A percentile compares a stretch with the other conserved stretches of the same genome.
phyloP scores from a whole-genome alignment of 139 green algal genomes.

The Coccomyxa sp. region DNA sequence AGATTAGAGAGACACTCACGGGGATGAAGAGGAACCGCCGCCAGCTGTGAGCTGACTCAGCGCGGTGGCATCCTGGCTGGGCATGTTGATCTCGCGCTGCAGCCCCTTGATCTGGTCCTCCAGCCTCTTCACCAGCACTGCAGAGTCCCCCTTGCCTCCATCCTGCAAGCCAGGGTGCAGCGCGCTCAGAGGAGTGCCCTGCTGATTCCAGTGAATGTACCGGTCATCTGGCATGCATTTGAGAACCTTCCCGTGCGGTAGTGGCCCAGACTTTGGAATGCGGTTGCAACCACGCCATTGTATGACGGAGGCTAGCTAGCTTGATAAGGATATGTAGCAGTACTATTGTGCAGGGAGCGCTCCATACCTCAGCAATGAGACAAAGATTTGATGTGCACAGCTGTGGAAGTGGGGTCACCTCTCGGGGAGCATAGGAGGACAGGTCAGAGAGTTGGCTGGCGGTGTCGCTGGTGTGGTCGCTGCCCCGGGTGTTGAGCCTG shows the following conservation, averaged over 20 bases:
- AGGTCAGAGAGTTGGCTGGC: not conserved
- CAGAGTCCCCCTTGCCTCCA: not conserved
- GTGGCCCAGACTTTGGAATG: too few species aligned
- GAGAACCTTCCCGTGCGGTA: too few species aligned
- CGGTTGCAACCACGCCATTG: too few species aligned
- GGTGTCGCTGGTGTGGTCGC: not conserved
- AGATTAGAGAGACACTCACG: not conserved
- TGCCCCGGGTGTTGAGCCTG: not conserved
- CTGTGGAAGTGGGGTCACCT: not conserved
- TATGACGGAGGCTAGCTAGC: too few species aligned
- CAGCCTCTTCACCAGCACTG: not conserved
- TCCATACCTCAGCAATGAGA: too few species aligned
- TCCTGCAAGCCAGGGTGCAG: too few species aligned
- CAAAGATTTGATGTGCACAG: too few species aligned
- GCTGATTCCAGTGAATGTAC: too few species aligned
- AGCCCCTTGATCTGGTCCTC: conserved; percentile 15
- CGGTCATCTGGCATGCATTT: too few species aligned
- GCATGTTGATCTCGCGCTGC: conserved; percentile 3
- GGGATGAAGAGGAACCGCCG: not conserved
- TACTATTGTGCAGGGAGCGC: too few species aligned
- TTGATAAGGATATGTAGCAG: too few species aligned
- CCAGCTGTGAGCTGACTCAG: conserved; percentile 1
- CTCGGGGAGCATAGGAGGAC: not conserved
- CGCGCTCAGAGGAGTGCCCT: too few species aligned
- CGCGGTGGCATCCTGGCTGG: not conserved